These are phyloP conservation scores for Fusarium ramigenum DNA, from an alignment of 2,329 filamentous ascomycete genomes.

Conservation along the genomic window DNA sequence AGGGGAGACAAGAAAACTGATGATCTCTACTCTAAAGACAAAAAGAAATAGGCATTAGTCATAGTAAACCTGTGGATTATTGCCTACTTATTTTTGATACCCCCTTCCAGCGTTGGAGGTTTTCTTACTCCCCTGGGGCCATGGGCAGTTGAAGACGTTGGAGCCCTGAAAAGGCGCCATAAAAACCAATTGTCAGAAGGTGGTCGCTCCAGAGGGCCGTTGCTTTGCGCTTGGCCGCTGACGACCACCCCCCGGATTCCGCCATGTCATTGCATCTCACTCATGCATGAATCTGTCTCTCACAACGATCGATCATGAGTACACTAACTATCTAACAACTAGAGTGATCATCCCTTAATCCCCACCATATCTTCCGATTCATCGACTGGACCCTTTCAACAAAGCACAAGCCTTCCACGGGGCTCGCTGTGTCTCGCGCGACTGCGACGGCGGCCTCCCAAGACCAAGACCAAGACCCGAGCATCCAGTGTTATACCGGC, in stretches of 20 bases:
- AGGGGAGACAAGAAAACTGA: neutral
- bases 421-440: constrained; percentile 25
- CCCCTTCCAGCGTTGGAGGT: neutral
- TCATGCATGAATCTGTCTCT: constrained; percentile 14
- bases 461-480: constrained; percentile 31
- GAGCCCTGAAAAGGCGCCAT: constrained; percentile 25
- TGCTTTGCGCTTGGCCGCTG: constrained; percentile 12
- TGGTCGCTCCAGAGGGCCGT: neutral
- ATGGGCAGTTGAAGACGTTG: constrained; percentile 28
- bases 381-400: constrained; percentile 5
- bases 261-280: constrained; percentile 24
- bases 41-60: neutral
- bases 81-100: neutral
- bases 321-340: neutral
- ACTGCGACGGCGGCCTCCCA: constrained; percentile 43
- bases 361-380: constrained; percentile 9
- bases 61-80: rapidly evolving
- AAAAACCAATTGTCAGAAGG: constrained; percentile 29
- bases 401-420: constrained; percentile 32
- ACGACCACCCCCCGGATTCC: constrained; percentile 32
- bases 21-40: neutral
- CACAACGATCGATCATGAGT: constrained; percentile 35
- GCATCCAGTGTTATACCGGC: constrained; percentile 21
- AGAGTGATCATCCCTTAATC: constrained; percentile 17
- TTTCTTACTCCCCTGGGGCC: neutral